phyloP scores from a whole-genome alignment of 1,284 basidiomycete genomes.

The Neotropicomus parvogracilis region DNA sequence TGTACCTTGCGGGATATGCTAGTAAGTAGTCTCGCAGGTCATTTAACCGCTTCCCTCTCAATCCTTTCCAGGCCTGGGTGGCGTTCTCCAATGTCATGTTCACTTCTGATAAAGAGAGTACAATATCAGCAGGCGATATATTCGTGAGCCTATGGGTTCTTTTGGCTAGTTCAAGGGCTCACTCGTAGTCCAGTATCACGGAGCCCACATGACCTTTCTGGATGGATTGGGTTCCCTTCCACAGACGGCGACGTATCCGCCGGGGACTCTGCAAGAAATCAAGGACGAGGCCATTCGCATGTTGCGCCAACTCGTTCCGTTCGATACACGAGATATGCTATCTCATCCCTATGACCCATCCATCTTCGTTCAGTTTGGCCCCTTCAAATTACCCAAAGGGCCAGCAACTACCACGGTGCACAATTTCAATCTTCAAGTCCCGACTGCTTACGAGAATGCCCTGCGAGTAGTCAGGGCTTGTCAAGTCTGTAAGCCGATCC shows the following conservation, averaged over 20 bases:
- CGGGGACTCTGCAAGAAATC: constrained; percentile 45
- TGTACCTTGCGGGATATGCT: constrained; percentile 87
- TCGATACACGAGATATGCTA: constrained; percentile 30
- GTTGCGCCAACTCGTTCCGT: constrained; percentile 52
- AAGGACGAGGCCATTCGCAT: constrained; percentile 47
- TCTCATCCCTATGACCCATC: constrained; percentile 36
- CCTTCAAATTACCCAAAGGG: constrained; percentile 73
- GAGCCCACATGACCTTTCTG: constrained; percentile 81
- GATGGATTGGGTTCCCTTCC: constrained; percentile 81
- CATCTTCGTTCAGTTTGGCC: constrained; percentile 60
- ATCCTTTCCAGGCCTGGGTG: constrained; percentile 77
- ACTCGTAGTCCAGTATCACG: constrained; percentile 63
- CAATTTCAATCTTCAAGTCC: constrained; percentile 83
- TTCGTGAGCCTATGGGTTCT: constrained; percentile 58
- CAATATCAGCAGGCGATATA: constrained; percentile 48
- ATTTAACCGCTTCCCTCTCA: constrained; percentile 9
- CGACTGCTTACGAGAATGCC: constrained; percentile 87
- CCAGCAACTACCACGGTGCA: constrained; percentile 36
- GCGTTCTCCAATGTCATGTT: constrained; percentile 76
- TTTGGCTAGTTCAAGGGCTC: constrained; percentile 5
- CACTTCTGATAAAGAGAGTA: constrained; percentile 30
- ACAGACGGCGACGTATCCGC: constrained; percentile 58
- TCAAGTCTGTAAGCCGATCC: constrained; percentile 87
- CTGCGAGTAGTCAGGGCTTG: constrained; percentile 89
- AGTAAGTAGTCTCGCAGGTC: constrained; percentile 43